Conservation (phyloP, 2,329 filamentous ascomycete species). For the Tolypocladium tundrense region DNA sequence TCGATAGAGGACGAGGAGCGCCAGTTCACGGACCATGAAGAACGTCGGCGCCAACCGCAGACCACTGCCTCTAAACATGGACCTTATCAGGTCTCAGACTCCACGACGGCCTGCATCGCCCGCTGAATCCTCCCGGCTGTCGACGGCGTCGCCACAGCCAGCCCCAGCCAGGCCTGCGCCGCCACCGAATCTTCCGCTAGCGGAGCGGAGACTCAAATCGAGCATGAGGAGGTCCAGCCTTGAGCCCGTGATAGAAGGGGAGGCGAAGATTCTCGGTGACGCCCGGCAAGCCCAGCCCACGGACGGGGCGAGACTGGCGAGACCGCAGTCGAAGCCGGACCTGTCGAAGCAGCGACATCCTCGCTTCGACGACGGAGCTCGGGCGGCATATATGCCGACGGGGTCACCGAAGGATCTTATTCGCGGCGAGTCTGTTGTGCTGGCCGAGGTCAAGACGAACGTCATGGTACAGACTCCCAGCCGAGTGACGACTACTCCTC, state of each 20-base stretch:
- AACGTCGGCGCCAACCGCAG: not conserved
- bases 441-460: slow-evolving; percentile 36
- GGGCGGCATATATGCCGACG: slow-evolving; percentile 10
- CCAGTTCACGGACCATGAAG: not conserved
- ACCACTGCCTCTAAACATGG: not conserved
- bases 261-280: slow-evolving; percentile 10
- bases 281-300: slow-evolving; percentile 7
- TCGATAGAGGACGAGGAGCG: not conserved
- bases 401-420: slow-evolving; percentile 31
- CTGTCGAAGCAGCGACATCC: not conserved
- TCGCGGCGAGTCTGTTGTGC: slow-evolving; percentile 44
- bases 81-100: not conserved
- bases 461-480: slow-evolving; percentile 12
- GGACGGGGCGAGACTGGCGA: not conserved
- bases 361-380: not conserved
- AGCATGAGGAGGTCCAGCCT: slow-evolving; percentile 11
- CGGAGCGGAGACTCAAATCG: slow-evolving; percentile 10
- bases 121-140: not conserved
- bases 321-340: slow-evolving; percentile 1
- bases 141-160: not conserved
- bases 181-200: not conserved
- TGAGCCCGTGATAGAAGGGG: slow-evolving; percentile 20
- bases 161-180: not conserved
- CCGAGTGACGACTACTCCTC: not conserved
- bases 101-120: not conserved